Conservation (phyloP, 2,329 filamentous ascomycete species). For the Fusarium avenaceum region DNA sequence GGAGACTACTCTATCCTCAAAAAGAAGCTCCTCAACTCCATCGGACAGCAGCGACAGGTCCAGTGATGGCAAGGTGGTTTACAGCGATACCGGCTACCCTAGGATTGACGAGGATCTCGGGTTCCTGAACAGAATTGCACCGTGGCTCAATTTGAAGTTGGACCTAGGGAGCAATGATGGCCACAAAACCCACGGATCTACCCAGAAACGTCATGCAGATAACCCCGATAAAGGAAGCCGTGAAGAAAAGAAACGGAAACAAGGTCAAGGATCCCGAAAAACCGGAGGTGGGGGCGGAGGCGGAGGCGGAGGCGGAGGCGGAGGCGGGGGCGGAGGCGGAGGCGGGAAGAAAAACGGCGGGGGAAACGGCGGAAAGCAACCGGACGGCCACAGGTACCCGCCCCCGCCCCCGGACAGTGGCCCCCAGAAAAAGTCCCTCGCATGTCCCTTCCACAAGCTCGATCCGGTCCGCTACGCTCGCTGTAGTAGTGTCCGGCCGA, state of each 20-base stretch:
- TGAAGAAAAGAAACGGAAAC: slow-evolving; percentile 5
- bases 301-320: not conserved
- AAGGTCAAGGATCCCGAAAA: not conserved
- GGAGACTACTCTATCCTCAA: not conserved
- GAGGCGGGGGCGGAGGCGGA: not conserved
- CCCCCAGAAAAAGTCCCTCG: not conserved
- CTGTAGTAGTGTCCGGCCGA: slow-evolving; percentile 3
- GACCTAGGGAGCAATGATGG: slow-evolving; percentile 3
- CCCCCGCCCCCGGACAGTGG: not conserved
- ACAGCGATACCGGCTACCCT: not conserved
- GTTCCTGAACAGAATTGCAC: not conserved
- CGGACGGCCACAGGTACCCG: slow-evolving; percentile 9
- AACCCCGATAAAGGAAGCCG: slow-evolving; percentile 4
- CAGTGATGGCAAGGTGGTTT: not conserved
- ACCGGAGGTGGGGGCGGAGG: not conserved
- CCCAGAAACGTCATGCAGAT: slow-evolving; percentile 1
- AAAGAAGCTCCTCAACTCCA: slow-evolving; percentile 1
- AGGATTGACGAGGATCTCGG: not conserved
- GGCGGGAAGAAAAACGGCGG: slow-evolving; percentile 2
- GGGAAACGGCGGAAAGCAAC: slow-evolving; percentile 3
- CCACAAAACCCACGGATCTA: not conserved
- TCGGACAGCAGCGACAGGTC: not conserved
- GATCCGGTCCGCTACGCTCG: slow-evolving; percentile 2
- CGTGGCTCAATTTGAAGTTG: slow-evolving; percentile 1
- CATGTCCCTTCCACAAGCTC: slow-evolving; percentile 4